Evolutionary conservation across 306 rosid genomes (phyloP), one percentile per base, ranked within the genome.

Genomic region (Sophora flavescens): DNA sequence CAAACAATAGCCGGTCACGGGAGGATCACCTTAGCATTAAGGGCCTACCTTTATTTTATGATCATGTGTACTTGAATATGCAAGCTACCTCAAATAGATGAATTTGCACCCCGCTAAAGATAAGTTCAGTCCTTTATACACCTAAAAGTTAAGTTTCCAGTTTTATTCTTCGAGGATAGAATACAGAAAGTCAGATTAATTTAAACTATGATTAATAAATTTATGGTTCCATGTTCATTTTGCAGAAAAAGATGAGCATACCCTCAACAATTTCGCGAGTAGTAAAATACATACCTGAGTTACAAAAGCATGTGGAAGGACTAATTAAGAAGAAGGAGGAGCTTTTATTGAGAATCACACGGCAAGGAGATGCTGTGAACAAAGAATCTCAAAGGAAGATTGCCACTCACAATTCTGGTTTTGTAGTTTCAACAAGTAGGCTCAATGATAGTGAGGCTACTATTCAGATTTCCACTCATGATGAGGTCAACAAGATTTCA

Each of bases 221-320:
- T 47, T 47, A 39, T 60, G 6, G 5, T 42, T 70, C 39, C 13
- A n/a, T 65, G n/a, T 70, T 67, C 15, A 66, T 63, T 45, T 45
- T 76, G 65, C 83, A 89, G 98, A 89, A 85, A 78, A 89, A 82
- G 22, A 45, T 91, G 63, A 93, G 95, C 79, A 85, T 84, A 58
- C 98, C 95, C 0, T 71, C 83, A 2, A 89, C 91, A 64, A 80
- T 91, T 74, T 85, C 91, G 0, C 74, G 75, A 5, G 95, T 82
- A 3, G 32, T 90, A 17, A 87, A 82, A 5, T 90, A 88, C 82
- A 84, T 93, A 63, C 96, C 94, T 1, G 90, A 89, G 75, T 81
- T 93, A 7, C 88, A 87, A 13, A 67, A 82, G 32, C 88, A 89
- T 61, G 90, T 90, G 53, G 81, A 87, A 66, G 89, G 58, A 33